Conservation (phyloP, 2,329 filamentous ascomycete genomes). For the Aspergillus ibericus region DNA sequence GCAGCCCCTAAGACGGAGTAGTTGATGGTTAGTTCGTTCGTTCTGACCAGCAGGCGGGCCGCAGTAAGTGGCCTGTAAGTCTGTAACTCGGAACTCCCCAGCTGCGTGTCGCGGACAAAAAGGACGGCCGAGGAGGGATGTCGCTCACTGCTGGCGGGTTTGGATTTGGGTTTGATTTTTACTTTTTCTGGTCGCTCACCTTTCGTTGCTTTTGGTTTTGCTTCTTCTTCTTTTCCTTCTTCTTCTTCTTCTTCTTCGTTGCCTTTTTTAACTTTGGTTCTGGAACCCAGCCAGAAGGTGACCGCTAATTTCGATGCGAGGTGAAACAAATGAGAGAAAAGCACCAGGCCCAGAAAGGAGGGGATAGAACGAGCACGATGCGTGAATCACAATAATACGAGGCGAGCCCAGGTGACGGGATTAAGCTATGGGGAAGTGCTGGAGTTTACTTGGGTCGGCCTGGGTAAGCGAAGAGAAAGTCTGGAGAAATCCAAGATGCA, state of each 20-base stretch:
- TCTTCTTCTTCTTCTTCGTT: background rate
- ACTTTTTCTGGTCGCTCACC: background rate
- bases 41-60: slow-evolving; percentile 7
- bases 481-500: slow-evolving; percentile 2
- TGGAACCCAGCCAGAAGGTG: background rate
- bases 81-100: background rate
- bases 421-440: background rate
- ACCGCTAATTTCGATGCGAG: background rate
- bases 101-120: background rate
- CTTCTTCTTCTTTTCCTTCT: background rate
- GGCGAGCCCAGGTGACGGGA: background rate
- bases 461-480: slow-evolving; percentile 2
- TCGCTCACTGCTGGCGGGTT: too few species aligned
- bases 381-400: background rate
- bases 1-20: slow-evolving; percentile 11
- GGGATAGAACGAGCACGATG: background rate
- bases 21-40: background rate
- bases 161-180: background rate
- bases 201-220: background rate
- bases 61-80: slow-evolving; percentile 3
- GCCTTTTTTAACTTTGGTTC: background rate
- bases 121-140: too few species aligned
- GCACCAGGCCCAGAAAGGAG: background rate
- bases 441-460: background rate
- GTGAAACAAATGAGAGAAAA: background rate